Evolutionary conservation across 2,329 filamentous ascomycete genomes (phyloP), one percentile per base, ranked within the genome.

Genomic region (Stachybotrys echinatus): DNA sequence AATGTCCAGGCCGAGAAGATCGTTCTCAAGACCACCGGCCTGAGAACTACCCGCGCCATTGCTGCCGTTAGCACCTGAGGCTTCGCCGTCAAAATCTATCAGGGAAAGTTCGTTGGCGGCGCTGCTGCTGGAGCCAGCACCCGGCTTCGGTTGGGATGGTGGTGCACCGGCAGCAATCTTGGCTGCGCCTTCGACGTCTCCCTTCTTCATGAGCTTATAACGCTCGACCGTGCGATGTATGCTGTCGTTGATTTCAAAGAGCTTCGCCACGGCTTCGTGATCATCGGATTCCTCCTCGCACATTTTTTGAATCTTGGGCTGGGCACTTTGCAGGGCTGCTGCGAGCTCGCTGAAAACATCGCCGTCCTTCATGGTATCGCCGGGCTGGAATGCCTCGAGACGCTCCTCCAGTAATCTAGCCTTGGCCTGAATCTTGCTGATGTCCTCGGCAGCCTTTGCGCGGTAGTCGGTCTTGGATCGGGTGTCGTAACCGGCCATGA

Each of bases 221-320:
- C 94, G 79, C 71, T 97, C 90, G 50, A 97, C 89, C 1, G 94
- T 99, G 54, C 92, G 84, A 65, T 97, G 89, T 80, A 99, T 99
- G 71, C 92, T 96, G 69, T 99, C 94, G 65, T 99, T 99, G 64
- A 99, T 97, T 65, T 97, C 91, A 50, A 99, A 80, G 12, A 99
- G 77, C 70, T 96, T 96, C 42, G 91, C 89, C 6, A 99, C 94
- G 5, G 94, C 94, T 72, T 96, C 94, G 54, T 91, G 85, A 63
- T 99, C 94, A 54, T 97, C 92, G 12, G 92, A 96, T 65, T 99
- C 94, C 69, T 99, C 94, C 69, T 97, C 92, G 63, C 92, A 97
- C 92, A 99, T 99, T 72, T 90, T 96, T 66, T 97, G 92, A 56
- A 99, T 97, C 74, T 99, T 99, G 8, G 94, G 94, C 62, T 99